These are phyloP conservation scores for Trichoderma simmonsii DNA, from an alignment of 2,329 filamentous ascomycete species.

Conservation along the genomic window DNA sequence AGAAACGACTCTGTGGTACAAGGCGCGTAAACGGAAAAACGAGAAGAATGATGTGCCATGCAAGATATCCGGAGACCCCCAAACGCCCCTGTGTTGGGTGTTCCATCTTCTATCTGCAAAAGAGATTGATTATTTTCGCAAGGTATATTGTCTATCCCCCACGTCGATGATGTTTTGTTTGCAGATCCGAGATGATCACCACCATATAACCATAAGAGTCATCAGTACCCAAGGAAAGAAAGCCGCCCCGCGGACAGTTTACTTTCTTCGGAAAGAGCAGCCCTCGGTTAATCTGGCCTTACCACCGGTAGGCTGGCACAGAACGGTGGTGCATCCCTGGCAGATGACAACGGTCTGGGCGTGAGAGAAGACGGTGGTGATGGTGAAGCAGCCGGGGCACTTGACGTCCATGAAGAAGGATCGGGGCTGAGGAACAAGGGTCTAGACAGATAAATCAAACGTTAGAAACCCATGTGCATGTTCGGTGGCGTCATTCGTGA, in stretches of 20 bases:
- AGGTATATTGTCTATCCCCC: constrained; percentile 48
- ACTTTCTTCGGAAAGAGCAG: constrained; percentile 99
- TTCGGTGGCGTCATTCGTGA: not conserved
- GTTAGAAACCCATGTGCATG: constrained; percentile 23
- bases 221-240: constrained; percentile 49
- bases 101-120: constrained; percentile 72
- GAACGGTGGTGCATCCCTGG: constrained; percentile 98
- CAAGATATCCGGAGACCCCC: constrained; percentile 78
- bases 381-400: constrained; percentile 99
- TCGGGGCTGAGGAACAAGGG: constrained; percentile 90
- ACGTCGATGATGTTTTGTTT: constrained; percentile 49
- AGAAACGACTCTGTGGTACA: constrained; percentile 46
- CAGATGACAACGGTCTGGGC: constrained; percentile 99
- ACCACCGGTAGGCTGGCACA: constrained; percentile 99
- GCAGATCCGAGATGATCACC: constrained; percentile 59
- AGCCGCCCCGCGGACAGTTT: constrained; percentile 55
- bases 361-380: constrained; percentile 99
- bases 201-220: constrained; percentile 47
- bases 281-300: constrained; percentile 99
- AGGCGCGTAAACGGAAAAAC: constrained; percentile 45
- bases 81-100: constrained; percentile 68
- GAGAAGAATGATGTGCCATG: constrained; percentile 55
- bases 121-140: constrained; percentile 46
- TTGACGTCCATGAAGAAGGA: constrained; percentile 99
- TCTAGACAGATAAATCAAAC: constrained; percentile 47